Evolutionary conservation across 768 basidiomycete species (phyloP), one percentile per base, ranked within the genome.

Genomic region (Lepiota brunneoincarnata): DNA sequence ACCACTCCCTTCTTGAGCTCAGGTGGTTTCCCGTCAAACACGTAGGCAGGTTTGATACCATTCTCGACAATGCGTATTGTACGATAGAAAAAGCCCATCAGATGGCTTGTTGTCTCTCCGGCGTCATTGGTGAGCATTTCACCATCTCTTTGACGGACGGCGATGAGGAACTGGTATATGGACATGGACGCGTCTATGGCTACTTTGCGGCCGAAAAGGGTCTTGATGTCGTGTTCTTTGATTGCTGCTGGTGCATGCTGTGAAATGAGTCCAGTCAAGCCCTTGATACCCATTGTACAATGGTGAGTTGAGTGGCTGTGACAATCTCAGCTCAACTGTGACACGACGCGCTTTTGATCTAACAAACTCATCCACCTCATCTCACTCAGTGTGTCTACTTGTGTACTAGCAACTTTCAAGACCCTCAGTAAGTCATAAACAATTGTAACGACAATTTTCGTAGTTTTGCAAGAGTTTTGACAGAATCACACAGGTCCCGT

Each of bases 151-250:
- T 96, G 94, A 26, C 97, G 81, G 10, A 98, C 97, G 17, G 97
- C 97, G 55, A 99, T 98, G 55, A 99, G 83, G 71, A 99, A 99
- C 67, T 96, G 93, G 77, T 94, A 96, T 48, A 95, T 94, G 2
- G 87, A 91, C 91, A 94, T 93, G 56, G 91, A 94, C 66, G 97
- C 97, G 77, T 99, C 97, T 60, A 99, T 93, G 55, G 96, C 96
- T 60, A 98, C 94, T 75, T 98, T 98, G 62, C 97, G 86, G 1
- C 97, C 96, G 61, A 99, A 98, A 40, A 99, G 85, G 21, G 92
- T 94, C 74, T 97, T 96, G 53, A 98, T 98, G 36, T 96, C 92
- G 66, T 95, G 92, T 61, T 95, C 93, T 69, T 87, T 81, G 62
- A 97, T 93, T 7, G 90, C 77, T 47, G 78, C 83, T 1, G 97